Base-by-base conservation (phyloP, 257 asterid genomes). In the Petrea volubilis region DNA sequence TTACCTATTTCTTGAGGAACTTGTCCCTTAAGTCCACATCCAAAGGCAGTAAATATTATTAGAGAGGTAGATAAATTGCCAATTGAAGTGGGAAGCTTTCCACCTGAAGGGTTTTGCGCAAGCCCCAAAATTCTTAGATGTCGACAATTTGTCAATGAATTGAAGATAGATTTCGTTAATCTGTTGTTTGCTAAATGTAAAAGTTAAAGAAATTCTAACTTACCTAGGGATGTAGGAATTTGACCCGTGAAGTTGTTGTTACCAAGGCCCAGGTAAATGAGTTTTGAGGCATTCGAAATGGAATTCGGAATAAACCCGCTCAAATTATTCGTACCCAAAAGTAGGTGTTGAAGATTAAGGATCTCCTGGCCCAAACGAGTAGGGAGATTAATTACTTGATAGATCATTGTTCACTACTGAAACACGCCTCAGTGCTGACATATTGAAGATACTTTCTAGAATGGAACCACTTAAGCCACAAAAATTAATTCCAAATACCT, bases 371-470 rank as follows among this genome's bases (percentile, higher is more conserved):
- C 75, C 1, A 72, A 4, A 40, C 17, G 67, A 25, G 72, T 7
- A 2, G 87, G 77, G 9, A 82, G 78, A 15, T 29, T n/a, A n/a
- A 17, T 34, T 75, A 1, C 86, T 76, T 17, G 81, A 50, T 3
- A 61, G 43, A 20, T 46, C 7, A 49, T 11, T 62, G 2, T 50
- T 51, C 6, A 13, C 7, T 3, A 59, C 10, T n/a, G 71, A 1
- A 13, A 79, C 18, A 5, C 55, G 0, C 63, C 8, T 17, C n/a
- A 80, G 53, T 25, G 77, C 46, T 34, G 85, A 68, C 5, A 84
- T 77, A 76, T 81, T 81, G 60, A 81, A 81, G 40, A 79, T 47
- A 18, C 66, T 40, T 44, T 24, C 60, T 9, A 76, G 80, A 13
- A 80, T 28, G 43, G 74, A 34, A 23, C 82, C 82, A 3, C 64